These are phyloP conservation scores for Neurospora crassa DNA, from an alignment of 2,329 filamentous ascomycete species.

Conservation along the genomic window DNA sequence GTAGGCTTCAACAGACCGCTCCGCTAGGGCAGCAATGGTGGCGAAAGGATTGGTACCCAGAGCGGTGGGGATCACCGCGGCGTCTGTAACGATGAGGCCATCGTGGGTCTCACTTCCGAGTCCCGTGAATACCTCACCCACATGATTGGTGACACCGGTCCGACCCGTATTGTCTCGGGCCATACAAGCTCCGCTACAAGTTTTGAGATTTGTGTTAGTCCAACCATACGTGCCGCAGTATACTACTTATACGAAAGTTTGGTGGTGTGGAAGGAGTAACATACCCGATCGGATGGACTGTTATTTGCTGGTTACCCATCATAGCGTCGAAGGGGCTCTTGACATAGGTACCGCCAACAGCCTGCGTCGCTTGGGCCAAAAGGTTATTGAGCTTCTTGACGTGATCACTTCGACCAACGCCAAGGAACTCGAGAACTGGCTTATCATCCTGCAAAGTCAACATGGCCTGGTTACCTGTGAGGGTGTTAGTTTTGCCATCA, in stretches of 20 bases:
- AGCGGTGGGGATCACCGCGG: slow-evolving; percentile 49
- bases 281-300: slow-evolving; percentile 56
- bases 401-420: slow-evolving; percentile 46
- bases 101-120: slow-evolving; percentile 38
- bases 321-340: slow-evolving; percentile 48
- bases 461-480: slow-evolving; percentile 46
- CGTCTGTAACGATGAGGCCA: slow-evolving; percentile 54
- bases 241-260: neutral
- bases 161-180: slow-evolving; percentile 45
- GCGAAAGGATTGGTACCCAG: slow-evolving; percentile 59
- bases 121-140: slow-evolving; percentile 50
- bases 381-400: slow-evolving; percentile 42
- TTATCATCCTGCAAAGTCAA: slow-evolving; percentile 50
- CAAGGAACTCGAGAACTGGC: slow-evolving; percentile 49
- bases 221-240: slow-evolving; percentile 2
- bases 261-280: slow-evolving; percentile 12
- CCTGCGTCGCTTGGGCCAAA: slow-evolving; percentile 43
- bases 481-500: slow-evolving; percentile 9
- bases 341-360: slow-evolving; percentile 50
- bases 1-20: slow-evolving; percentile 48
- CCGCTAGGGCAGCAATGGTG: slow-evolving; percentile 59
- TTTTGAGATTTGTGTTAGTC: slow-evolving; percentile 11
- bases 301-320: slow-evolving; percentile 48
- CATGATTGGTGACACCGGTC: slow-evolving; percentile 51
- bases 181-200: slow-evolving; percentile 50